phyloP scores from a whole-genome alignment of 1,139 yeast species.

The Geotrichum citri-aurantii region DNA sequence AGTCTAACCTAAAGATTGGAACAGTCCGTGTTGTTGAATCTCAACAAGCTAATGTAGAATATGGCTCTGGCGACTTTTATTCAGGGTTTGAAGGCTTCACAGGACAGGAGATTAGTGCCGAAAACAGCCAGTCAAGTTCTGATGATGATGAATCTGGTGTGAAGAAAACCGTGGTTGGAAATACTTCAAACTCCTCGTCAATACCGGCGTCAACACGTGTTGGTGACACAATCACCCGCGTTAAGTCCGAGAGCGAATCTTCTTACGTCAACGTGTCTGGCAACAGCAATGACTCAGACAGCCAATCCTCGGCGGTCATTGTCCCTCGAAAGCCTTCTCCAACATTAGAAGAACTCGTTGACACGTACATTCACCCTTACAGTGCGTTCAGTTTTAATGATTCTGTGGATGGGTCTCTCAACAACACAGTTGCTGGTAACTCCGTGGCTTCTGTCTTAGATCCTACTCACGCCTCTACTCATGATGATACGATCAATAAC shows the following conservation, averaged over 20 bases:
- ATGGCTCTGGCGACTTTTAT: not conserved
- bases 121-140: constrained; percentile 7
- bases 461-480: not conserved
- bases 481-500: not conserved
- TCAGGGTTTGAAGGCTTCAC: constrained; percentile 10
- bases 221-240: not conserved
- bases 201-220: not conserved
- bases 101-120: constrained; percentile 4
- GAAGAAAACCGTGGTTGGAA: not conserved
- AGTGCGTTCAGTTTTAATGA: not conserved
- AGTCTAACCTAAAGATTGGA: constrained; percentile 13
- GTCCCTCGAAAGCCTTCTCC: not conserved
- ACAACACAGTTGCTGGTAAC: not conserved
- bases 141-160: constrained; percentile 5
- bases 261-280: constrained; percentile 12
- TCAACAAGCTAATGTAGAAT: constrained; percentile 1
- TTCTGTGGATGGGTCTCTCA: not conserved
- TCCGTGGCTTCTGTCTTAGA: constrained; percentile 1
- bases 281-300: constrained; percentile 3
- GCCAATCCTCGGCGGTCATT: constrained; percentile 11
- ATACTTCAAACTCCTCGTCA: not conserved
- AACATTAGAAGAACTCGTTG: not conserved
- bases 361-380: not conserved
- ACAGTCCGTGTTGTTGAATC: constrained; percentile 14
- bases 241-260: not conserved